Evolutionary conservation across 2,329 filamentous ascomycete genomes (phyloP).

Genomic region (Myriosclerotinia scirpicola): DNA sequence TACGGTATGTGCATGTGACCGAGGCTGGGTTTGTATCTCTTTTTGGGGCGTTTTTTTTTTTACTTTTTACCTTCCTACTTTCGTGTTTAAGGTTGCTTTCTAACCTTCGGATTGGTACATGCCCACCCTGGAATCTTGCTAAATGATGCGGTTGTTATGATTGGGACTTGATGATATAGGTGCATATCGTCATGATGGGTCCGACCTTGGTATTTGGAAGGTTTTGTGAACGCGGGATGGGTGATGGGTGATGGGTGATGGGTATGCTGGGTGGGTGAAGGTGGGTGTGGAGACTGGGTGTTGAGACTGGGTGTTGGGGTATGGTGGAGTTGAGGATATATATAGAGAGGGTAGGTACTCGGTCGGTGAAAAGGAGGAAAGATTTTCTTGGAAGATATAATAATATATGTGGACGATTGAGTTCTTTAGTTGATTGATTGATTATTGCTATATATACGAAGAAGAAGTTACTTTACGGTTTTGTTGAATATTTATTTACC

Average conservation of each 20-base stretch:
- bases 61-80: slow-evolving; percentile 1
- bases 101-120: not conserved
- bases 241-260: no score
- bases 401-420: not conserved
- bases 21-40: not conserved
- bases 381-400: not conserved
- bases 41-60: slow-evolving; percentile 2
- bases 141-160: slow-evolving; percentile 12
- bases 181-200: slow-evolving; percentile 19
- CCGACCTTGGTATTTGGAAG: not conserved
- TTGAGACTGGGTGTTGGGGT: slow-evolving; percentile 6
- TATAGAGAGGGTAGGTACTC: slow-evolving; percentile 13
- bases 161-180: slow-evolving; percentile 17
- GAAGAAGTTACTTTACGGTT: not conserved
- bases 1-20: slow-evolving; percentile 1
- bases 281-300: not conserved
- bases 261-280: no score
- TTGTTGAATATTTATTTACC: slow-evolving; percentile 2
- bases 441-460: not conserved
- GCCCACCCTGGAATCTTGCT: not conserved
- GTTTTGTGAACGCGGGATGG: not conserved
- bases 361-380: slow-evolving; percentile 15
- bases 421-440: not conserved
- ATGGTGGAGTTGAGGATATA: slow-evolving; percentile 16
- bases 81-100: not conserved